Evolutionary conservation across 768 basidiomycete species (phyloP).

Genomic region (Amanita inopinata): DNA sequence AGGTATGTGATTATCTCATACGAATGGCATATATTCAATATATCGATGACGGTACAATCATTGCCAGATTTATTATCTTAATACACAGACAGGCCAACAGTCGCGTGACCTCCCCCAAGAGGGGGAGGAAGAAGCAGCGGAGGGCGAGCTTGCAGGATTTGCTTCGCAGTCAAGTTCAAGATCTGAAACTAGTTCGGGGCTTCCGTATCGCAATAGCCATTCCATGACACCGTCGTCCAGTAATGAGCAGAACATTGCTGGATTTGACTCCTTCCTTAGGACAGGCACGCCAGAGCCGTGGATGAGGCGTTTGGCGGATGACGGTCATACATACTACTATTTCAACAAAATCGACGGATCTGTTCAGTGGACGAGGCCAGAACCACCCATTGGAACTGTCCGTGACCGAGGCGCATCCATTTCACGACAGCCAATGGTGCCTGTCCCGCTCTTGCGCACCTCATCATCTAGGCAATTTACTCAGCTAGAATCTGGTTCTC

Average conservation of each 20-base stretch:
- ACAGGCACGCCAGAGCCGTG: conserved; percentile 73
- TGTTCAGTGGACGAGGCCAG: conserved; percentile 63
- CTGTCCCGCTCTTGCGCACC: conserved; percentile 11
- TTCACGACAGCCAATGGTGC: conserved; percentile 14
- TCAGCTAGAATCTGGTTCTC: conserved; percentile 27
- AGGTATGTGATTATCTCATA: conserved; percentile 46
- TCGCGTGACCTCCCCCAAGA: conserved; percentile 80
- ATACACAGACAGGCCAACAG: conserved; percentile 77
- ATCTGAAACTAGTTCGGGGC: conserved; percentile 41
- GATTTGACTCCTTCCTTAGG: conserved; percentile 51
- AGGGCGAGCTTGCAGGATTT: conserved; percentile 52
- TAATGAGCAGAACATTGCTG: conserved; percentile 31
- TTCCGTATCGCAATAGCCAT: conserved; percentile 34
- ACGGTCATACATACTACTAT: conserved; percentile 75
- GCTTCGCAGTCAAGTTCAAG: conserved; percentile 50
- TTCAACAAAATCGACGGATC: conserved; percentile 61
- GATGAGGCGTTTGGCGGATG: conserved; percentile 71
- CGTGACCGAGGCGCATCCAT: conserved; percentile 4
- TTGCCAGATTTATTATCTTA: conserved; percentile 88
- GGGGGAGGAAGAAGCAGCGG: conserved; percentile 52
- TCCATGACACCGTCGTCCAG: conserved; percentile 22
- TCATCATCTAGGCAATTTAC: conserved; percentile 18
- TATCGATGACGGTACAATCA: not conserved
- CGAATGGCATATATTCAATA: conserved; percentile 2
- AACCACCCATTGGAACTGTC: conserved; percentile 13